A percentile compares a stretch with the other conserved stretches of the same genome.
phyloP scores from a whole-genome alignment of 2,329 filamentous ascomycete species.

The Trichocomaceae sp. region DNA sequence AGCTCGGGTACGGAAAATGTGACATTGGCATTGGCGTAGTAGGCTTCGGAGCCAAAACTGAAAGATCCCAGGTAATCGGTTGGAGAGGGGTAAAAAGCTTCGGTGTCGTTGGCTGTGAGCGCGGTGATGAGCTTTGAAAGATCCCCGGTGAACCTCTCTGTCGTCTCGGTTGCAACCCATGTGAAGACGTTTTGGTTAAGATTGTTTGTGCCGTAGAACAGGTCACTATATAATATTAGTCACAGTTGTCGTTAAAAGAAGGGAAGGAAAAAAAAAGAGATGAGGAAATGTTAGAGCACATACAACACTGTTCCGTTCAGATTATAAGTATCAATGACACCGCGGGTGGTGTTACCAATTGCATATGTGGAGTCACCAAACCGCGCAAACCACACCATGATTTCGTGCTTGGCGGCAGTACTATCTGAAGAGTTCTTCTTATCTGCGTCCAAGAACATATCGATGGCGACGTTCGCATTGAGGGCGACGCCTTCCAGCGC shows the following conservation, averaged over 20 bases:
- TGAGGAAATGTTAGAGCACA: not conserved
- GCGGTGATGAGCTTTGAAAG: conserved; percentile 41
- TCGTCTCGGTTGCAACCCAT: conserved; percentile 38
- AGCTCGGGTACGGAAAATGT: conserved; percentile 43
- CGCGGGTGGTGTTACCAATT: conserved; percentile 36
- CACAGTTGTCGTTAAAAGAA: not conserved
- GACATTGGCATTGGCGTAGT: conserved; percentile 38
- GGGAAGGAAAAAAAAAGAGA: too few species aligned
- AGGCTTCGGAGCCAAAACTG: conserved; percentile 48
- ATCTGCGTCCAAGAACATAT: conserved; percentile 52
- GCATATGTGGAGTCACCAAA: conserved; percentile 45
- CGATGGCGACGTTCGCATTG: conserved; percentile 53
- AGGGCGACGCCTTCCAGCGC: conserved; percentile 32
- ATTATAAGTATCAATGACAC: conserved; percentile 28
- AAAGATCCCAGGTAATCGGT: conserved; percentile 48
- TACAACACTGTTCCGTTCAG: conserved; percentile 31
- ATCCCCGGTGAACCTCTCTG: conserved; percentile 43
- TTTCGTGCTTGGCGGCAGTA: conserved; percentile 39
- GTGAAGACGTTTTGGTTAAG: conserved; percentile 37
- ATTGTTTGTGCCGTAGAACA: not conserved
- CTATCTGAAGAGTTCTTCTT: conserved; percentile 36
- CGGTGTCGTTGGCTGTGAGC: conserved; percentile 26
- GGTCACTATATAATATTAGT: not conserved
- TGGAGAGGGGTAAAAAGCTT: conserved; percentile 31
- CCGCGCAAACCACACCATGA: conserved; percentile 53